A percentile compares a stretch with the other conserved stretches of the same genome.
Conservation (phyloP, 371 early-diverging fungal genomes). For the Rhizopus delemar region DNA sequence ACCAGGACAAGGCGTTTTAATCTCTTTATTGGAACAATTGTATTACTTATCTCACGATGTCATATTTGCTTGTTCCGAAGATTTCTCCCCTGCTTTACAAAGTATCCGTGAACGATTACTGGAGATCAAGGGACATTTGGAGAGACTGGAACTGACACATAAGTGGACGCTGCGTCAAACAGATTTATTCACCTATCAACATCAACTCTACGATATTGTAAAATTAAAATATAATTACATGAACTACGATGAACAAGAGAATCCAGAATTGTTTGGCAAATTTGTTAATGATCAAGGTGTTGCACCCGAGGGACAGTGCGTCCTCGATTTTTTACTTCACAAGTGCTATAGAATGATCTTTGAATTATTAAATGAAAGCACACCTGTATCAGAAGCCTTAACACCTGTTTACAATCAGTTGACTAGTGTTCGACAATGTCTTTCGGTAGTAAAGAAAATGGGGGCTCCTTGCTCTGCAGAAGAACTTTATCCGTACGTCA, state of each 20-base stretch:
- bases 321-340: constrained; percentile 78
- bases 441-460: constrained; percentile 75
- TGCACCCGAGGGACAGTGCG: constrained; percentile 69
- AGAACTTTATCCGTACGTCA: constrained; percentile 45
- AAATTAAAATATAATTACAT: constrained; percentile 49
- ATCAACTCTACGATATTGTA: constrained; percentile 75
- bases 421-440: constrained; percentile 77
- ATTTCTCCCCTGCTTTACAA: constrained; percentile 59
- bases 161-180: constrained; percentile 86
- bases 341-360: constrained; percentile 86
- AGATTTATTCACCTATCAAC: constrained; percentile 81
- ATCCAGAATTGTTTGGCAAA: constrained; percentile 43
- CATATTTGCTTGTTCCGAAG: constrained; percentile 61
- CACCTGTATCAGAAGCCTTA: constrained; percentile 80
- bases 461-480: constrained; percentile 72
- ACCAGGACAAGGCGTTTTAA: constrained; percentile 56
- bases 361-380: constrained; percentile 72
- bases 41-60: constrained; percentile 77
- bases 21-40: constrained; percentile 75
- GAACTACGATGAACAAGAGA: constrained; percentile 20
- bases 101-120: constrained; percentile 73
- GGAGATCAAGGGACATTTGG: constrained; percentile 71
- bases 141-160: constrained; percentile 70
- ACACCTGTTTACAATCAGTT: constrained; percentile 84
- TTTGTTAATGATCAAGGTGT: constrained; percentile 65